A percentile compares a stretch with the other conserved stretches of the same genome.
Conservation (phyloP, 2,329 filamentous ascomycete genomes). For the Scedosporium apiospermum region DNA sequence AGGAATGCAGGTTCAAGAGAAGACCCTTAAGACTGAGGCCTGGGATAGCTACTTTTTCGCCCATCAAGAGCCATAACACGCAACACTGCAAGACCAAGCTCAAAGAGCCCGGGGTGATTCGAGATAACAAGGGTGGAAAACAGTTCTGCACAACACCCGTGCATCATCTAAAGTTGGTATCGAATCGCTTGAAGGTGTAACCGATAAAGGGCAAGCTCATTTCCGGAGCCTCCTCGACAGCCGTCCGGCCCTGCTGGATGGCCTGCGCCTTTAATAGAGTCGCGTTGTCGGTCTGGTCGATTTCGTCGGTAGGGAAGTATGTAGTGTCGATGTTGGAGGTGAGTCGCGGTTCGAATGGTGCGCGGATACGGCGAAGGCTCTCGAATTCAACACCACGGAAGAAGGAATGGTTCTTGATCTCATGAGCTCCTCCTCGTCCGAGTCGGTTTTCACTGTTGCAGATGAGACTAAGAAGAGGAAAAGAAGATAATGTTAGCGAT, state of each 20-base stretch:
- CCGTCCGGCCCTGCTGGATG: slow-evolving; percentile 50
- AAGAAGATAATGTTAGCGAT: slow-evolving; percentile 9
- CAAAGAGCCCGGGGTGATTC: too few relatives aligned
- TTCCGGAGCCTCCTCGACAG: slow-evolving; percentile 69
- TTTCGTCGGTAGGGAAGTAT: slow-evolving; percentile 98
- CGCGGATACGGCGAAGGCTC: slow-evolving; percentile 80
- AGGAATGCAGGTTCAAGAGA: neutral
- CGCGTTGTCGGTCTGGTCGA: slow-evolving; percentile 90
- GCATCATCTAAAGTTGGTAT: slow-evolving; percentile 53
- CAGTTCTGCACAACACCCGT: neutral
- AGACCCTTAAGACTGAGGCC: neutral
- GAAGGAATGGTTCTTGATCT: slow-evolving; percentile 91
- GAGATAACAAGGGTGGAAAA: neutral
- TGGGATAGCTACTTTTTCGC: neutral
- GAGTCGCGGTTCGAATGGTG: slow-evolving; percentile 90
- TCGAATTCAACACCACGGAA: slow-evolving; percentile 97
- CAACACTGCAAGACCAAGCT: neutral
- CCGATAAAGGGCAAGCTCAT: slow-evolving; percentile 75
- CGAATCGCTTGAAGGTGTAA: slow-evolving; percentile 84
- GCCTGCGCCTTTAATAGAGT: slow-evolving; percentile 79
- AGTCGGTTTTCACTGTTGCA: slow-evolving; percentile 91
- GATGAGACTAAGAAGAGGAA: slow-evolving; percentile 57
- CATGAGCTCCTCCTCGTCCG: slow-evolving; percentile 74
- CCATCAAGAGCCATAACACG: neutral
- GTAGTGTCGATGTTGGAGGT: slow-evolving; percentile 92